These are phyloP conservation scores for Furcasterigmium furcatum DNA, from an alignment of 2,329 filamentous ascomycete species.

Conservation along the genomic window DNA sequence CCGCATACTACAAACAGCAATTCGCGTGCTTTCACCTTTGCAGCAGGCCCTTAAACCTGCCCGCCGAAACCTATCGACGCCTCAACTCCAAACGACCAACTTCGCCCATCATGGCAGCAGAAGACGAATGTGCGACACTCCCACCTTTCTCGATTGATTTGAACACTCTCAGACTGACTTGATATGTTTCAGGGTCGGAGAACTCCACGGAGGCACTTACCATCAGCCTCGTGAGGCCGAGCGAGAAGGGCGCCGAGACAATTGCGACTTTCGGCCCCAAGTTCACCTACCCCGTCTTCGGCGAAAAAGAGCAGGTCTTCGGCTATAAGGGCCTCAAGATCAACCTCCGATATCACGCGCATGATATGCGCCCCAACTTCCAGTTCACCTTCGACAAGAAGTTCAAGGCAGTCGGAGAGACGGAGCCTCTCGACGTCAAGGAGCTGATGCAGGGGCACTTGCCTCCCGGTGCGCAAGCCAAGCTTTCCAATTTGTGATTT, in stretches of 20 bases:
- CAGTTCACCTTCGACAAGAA: conserved; percentile 69
- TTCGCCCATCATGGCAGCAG: conserved; percentile 1
- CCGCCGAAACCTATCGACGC: too few relatives aligned
- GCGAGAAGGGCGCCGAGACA: conserved; percentile 47
- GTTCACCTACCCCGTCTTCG: conserved; percentile 91
- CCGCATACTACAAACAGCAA: too few relatives aligned
- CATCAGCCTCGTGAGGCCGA: conserved; percentile 55
- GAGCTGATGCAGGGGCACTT: conserved; percentile 63
- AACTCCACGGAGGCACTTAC: conserved; percentile 60
- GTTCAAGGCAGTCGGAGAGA: conserved; percentile 65
- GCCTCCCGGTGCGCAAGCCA: conserved; percentile 53
- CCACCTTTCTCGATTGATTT: too few relatives aligned
- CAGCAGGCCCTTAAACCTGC: too few relatives aligned
- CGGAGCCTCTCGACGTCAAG: conserved; percentile 66
- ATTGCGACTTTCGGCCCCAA: conserved; percentile 73
- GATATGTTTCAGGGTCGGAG: conserved; percentile 44
- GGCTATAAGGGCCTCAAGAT: conserved; percentile 83
- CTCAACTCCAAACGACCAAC: too few relatives aligned
- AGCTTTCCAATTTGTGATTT: not conserved
- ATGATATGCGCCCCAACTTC: conserved; percentile 76
- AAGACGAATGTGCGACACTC: not conserved
- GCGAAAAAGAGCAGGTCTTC: conserved; percentile 88
- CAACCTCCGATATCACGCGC: conserved; percentile 62
- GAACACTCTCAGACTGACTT: too few relatives aligned
- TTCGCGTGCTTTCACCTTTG: too few relatives aligned